Base-by-base conservation (phyloP, 1,284 basidiomycete species). In the Moesziomyces sp. region DNA sequence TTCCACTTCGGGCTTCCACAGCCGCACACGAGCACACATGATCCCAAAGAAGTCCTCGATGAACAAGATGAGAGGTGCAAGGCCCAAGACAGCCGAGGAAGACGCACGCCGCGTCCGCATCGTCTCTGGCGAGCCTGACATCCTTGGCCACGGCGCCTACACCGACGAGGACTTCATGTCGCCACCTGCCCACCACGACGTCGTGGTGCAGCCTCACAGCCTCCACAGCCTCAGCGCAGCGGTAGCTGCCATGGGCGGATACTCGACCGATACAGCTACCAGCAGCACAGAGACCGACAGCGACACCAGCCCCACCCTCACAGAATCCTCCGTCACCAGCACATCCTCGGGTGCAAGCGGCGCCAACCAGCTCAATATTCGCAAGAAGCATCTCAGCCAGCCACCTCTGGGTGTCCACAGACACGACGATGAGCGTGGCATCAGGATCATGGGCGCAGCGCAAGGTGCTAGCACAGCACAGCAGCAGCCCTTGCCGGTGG, bases 61-160 rank as follows among this genome's bases (percentile, higher is more conserved):
- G 61, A 68, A 68, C 61, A 66, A 63, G 59, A 57, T 70, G 50
- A 63, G 61, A 9, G 63, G 52, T 3, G 8, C n/a, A 8, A 30
- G 73, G n/a, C 66, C 69, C 26, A 62, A 66, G 49, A 72, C 69
- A 0, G 63, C 64, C 40, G 60, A 60, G 18, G 60, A 70, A 43
- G 64, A 76, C 26, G 57, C 66, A 3, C 50, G 74, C 3, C 62
- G 78, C 10, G 78, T 79, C 10, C 70, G 76, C 28, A 78, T 79
- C 46, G 78, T 77, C 9, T 71, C 66, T n/a, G 78, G 78, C 7
- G 70, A 75, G 44, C 78, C 78, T 0, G 43, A 38, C 28, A 56
- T 78, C 42, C 46, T 79, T 2, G 78, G 78, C 3, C 65, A 68
- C 38, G 74, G 68, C 16, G 64, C 71, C 9, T 74, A 69, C 30